These are phyloP conservation scores for Sphagnurus paluster DNA, from an alignment of 1,284 basidiomycete species.

Conservation along the genomic window DNA sequence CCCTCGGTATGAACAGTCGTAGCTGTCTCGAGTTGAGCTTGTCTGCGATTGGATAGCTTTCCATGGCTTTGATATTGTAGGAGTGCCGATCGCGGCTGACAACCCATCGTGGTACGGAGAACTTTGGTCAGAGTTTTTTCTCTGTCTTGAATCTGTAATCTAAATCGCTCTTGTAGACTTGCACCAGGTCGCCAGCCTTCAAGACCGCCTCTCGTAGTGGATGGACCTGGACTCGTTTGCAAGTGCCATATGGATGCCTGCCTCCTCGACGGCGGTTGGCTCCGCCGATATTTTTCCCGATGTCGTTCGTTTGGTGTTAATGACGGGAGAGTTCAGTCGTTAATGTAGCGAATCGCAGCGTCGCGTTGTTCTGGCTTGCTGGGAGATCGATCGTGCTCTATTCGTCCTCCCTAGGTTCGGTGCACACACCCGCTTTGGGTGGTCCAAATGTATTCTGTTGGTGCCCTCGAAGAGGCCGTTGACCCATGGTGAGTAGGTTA, in stretches of 20 bases:
- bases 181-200: neutral
- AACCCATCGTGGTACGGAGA: slow-evolving; percentile 21
- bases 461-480: slow-evolving; percentile 5
- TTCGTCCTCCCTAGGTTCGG: neutral
- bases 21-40: neutral
- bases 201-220: slow-evolving; percentile 5
- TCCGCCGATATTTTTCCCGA: slow-evolving; percentile 25
- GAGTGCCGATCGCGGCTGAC: slow-evolving; percentile 19
- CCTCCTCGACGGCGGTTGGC: neutral
- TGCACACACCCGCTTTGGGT: slow-evolving; percentile 1
- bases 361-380: neutral
- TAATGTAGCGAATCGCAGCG: slow-evolving; percentile 1
- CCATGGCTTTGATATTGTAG: slow-evolving; percentile 13
- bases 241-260: slow-evolving; percentile 20
- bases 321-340: neutral
- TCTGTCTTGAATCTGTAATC: slow-evolving; percentile 14
- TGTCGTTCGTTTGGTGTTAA: neutral
- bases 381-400: neutral
- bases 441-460: slow-evolving; percentile 1
- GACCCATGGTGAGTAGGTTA: slow-evolving; percentile 1
- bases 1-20: neutral
- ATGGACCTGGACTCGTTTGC: slow-evolving; percentile 14
- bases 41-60: neutral
- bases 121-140: slow-evolving; percentile 17
- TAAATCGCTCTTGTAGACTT: slow-evolving; percentile 9